Percentiles rank a stretch among this genome's conserved stretches.
Conservation (phyloP, 805 yeast genomes). For the Ogataea methanolica region DNA sequence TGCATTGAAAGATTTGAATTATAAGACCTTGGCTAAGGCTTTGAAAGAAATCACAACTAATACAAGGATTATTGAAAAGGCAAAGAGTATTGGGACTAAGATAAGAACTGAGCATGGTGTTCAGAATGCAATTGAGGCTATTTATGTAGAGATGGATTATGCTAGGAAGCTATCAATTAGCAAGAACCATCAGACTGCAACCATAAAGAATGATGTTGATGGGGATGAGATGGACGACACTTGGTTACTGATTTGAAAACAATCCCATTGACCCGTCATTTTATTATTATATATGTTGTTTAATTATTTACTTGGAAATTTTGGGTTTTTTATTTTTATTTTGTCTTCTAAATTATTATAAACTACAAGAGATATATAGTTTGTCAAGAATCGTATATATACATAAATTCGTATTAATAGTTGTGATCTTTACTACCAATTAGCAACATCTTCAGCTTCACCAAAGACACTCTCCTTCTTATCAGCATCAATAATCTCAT, state of each 20-base stretch:
- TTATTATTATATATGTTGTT: background rate
- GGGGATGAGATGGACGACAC: slow-evolving; percentile 24
- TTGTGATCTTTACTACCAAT: slow-evolving; percentile 54
- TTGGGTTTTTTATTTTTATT: background rate
- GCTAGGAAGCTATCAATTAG: slow-evolving; percentile 53
- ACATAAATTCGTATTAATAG: no score
- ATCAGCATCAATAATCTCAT: slow-evolving; percentile 35
- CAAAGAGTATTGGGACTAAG: slow-evolving; percentile 54
- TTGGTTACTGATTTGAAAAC: slow-evolving; percentile 23
- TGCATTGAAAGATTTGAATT: slow-evolving; percentile 62
- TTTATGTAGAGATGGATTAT: slow-evolving; percentile 78
- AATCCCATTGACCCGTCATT: background rate
- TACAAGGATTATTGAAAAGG: slow-evolving; percentile 61
- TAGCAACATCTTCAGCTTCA: slow-evolving; percentile 93
- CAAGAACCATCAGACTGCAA: slow-evolving; percentile 33
- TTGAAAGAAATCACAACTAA: slow-evolving; percentile 64
- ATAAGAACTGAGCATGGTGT: slow-evolving; percentile 82
- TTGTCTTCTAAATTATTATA: background rate
- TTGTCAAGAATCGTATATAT: background rate
- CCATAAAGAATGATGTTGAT: slow-evolving; percentile 12
- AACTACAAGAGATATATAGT: background rate
- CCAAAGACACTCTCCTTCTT: slow-evolving; percentile 76
- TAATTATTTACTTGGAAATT: background rate
- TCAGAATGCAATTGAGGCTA: slow-evolving; percentile 62
- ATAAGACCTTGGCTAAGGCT: slow-evolving; percentile 60